phyloP scores from a whole-genome alignment of 768 basidiomycete species.

The Mycena venus region DNA sequence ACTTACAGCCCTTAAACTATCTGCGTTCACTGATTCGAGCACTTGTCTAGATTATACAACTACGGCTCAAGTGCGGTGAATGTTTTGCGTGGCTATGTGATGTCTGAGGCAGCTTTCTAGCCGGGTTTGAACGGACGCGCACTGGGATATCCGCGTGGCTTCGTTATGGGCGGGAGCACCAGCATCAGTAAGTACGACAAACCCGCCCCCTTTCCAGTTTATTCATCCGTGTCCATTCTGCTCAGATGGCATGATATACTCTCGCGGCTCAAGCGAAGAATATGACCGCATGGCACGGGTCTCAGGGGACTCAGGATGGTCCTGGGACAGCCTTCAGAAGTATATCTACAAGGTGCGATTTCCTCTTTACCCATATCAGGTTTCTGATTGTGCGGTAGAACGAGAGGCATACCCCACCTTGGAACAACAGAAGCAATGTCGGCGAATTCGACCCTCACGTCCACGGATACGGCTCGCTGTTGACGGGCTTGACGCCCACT shows the following conservation, averaged over 20 bases:
- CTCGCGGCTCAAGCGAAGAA: constrained; percentile 36
- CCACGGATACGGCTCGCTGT: constrained; percentile 38
- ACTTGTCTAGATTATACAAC: constrained; percentile 10
- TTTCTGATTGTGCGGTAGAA: constrained; percentile 30
- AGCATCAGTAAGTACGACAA: constrained; percentile 24
- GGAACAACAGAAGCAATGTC: constrained; percentile 37
- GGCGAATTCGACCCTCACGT: constrained; percentile 37
- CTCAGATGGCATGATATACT: constrained; percentile 34
- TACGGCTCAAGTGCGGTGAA: not conserved
- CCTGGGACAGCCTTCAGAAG: constrained; percentile 33
- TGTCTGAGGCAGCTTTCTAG: constrained; percentile 22
- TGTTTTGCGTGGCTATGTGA: not conserved
- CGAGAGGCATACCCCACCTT: constrained; percentile 37
- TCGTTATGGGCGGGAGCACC: constrained; percentile 36
- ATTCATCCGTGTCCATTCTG: not conserved
- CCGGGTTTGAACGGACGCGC: constrained; percentile 27
- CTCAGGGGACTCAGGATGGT: constrained; percentile 38
- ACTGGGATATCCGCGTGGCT: constrained; percentile 30
- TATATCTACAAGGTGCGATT: constrained; percentile 29
- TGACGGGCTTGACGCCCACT: constrained; percentile 32
- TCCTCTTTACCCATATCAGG: too few species aligned
- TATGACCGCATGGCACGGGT: constrained; percentile 32
- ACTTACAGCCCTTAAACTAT: not conserved
- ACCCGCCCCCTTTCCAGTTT: too few species aligned
- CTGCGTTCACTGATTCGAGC: too few species aligned